Evolutionary conservation across 1,284 basidiomycete species (phyloP).

Genomic region (Tylopilus sp.): DNA sequence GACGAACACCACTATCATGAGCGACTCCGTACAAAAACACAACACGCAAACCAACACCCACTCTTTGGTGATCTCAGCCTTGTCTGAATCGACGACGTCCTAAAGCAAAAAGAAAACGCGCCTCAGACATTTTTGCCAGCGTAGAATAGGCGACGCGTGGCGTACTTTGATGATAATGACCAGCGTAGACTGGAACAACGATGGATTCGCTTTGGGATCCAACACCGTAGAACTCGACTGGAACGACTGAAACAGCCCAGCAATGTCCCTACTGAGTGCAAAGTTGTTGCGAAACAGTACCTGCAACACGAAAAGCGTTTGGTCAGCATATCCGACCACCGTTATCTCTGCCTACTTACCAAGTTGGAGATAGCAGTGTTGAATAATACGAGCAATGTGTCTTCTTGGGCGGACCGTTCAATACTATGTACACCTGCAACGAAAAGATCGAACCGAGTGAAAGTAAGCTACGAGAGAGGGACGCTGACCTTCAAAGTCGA

Average conservation of each 20-base stretch:
- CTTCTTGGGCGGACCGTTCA: constrained; percentile 62
- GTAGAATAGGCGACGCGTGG: accelerated
- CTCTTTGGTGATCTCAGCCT: constrained; percentile 57
- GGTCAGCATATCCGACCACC: neutral
- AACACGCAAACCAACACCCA: constrained; percentile 27
- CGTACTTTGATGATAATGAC: constrained; percentile 62
- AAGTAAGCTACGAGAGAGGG: neutral
- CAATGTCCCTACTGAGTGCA: constrained; percentile 56
- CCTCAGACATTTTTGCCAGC: neutral
- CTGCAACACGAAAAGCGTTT: constrained; percentile 31
- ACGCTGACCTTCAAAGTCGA: constrained; percentile 59
- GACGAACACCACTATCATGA: neutral
- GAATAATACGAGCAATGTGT: constrained; percentile 60
- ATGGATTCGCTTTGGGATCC: constrained; percentile 56
- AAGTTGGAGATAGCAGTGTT: constrained; percentile 66
- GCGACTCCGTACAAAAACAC: neutral
- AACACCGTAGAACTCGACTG: constrained; percentile 60
- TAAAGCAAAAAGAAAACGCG: constrained; percentile 16
- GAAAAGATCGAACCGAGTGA: neutral
- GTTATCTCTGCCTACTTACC: neutral
- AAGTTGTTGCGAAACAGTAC: constrained; percentile 67
- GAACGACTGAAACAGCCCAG: constrained; percentile 62
- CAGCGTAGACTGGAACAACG: constrained; percentile 57
- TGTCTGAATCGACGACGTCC: constrained; percentile 62
- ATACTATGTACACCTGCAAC: constrained; percentile 58